Conservation (phyloP, 2,329 filamentous ascomycete species). For the Fusarium falciforme region DNA sequence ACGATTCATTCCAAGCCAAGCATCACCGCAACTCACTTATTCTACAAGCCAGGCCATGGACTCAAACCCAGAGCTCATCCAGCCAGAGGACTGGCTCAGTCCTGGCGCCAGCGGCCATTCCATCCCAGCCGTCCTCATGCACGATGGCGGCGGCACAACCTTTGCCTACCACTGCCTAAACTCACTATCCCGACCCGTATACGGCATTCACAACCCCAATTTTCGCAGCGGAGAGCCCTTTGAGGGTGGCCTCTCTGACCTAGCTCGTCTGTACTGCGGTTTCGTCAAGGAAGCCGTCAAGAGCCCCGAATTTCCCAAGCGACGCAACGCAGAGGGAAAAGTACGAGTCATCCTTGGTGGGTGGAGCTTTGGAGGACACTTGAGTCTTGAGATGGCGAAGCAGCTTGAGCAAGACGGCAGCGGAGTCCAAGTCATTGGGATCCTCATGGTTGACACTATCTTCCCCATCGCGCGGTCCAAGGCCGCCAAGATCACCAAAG, state of each 20-base stretch:
- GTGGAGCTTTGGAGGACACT: constrained; percentile 66
- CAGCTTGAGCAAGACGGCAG: constrained; percentile 54
- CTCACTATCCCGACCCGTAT: constrained; percentile 60
- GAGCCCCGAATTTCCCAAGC: constrained; percentile 42
- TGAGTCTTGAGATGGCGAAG: constrained; percentile 63
- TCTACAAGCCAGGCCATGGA: constrained; percentile 27
- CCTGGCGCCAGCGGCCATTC: constrained; percentile 30
- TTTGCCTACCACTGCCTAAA: constrained; percentile 68
- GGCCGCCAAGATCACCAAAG: constrained; percentile 16
- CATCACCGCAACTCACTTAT: neutral
- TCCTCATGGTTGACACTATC: constrained; percentile 65
- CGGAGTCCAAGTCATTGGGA: constrained; percentile 57
- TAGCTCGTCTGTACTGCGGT: constrained; percentile 63
- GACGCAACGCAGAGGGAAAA: constrained; percentile 42
- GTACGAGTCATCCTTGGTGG: constrained; percentile 62
- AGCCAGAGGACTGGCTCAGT: constrained; percentile 48
- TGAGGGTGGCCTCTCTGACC: constrained; percentile 64
- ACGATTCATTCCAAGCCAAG: neutral
- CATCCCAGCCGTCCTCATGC: constrained; percentile 66
- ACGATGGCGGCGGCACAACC: constrained; percentile 71
- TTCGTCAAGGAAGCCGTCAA: constrained; percentile 56
- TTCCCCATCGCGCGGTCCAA: constrained; percentile 46
- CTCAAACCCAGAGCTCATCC: constrained; percentile 49
- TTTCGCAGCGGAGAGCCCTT: constrained; percentile 61
- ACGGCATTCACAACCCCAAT: constrained; percentile 66